Evolutionary conservation across 768 basidiomycete species (phyloP), one percentile per base, ranked within the genome.

Genomic region (Hygrophorus russula): DNA sequence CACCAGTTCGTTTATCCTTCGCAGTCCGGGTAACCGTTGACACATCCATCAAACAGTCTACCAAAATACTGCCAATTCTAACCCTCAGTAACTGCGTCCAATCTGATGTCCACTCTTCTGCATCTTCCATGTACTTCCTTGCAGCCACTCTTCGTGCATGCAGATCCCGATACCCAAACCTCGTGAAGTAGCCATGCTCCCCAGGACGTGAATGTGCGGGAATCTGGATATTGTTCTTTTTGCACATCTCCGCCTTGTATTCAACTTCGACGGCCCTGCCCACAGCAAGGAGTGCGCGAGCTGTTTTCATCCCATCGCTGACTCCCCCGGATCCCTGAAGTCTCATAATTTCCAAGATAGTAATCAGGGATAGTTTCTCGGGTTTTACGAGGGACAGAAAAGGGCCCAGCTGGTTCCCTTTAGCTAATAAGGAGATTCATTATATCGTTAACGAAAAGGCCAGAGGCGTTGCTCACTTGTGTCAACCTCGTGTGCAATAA

Each of bases 251-350:
- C 2, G 87, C 79, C 59, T 92, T 85, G 67, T 92, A 86, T 66
- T 98, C 93, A 39, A 77, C 71, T 64, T 98, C 94, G 29, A 97
- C 76, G 0, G 84, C 85, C 46, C 73, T 78, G 0, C 93, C 94
- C 15, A 97, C 73, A 0, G 71, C 61, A 15, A 96, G 64, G 46
- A 96, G 68, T 0, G 86, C 88, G 0, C 89, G 71, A 0, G 91
- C 74, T 0, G 89, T 82, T 61, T 96, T 94, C 82, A 94, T 88
- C 3, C 92, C 93, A 32, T 81, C 76, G 0, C 68, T 53, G n/a
- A 91, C 69, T 10, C 87, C 86, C 5, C 87, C 84, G 1, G 74
- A 68, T 5, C 85, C 82, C 27, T 81, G 76, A 9, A 91, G 59
- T 4, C 86, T 76, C 82, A 97, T 84, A 33, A 90, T 59, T 58